Percentiles rank a stretch among this genome's conserved stretches.
phyloP scores from a whole-genome alignment of 257 asterid species.

The Nicotiana sylvestris region DNA sequence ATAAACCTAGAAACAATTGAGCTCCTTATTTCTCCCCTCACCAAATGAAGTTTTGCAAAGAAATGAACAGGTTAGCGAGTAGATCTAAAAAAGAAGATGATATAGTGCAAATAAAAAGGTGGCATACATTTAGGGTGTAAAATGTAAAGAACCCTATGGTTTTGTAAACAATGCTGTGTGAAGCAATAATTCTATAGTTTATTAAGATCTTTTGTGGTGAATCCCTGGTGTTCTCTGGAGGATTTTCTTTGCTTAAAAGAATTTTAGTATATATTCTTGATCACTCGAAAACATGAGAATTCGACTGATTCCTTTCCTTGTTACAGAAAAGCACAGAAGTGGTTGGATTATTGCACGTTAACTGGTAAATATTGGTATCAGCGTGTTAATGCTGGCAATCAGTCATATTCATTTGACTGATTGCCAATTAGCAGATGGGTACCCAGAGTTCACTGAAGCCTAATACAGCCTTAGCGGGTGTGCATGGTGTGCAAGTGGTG shows the following conservation, averaged over 20 bases:
- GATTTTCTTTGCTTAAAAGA: not conserved
- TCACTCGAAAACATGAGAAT: not conserved
- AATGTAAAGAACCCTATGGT: not conserved
- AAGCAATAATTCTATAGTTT: not conserved
- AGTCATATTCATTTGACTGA: slow-evolving; percentile 61
- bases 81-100: not conserved
- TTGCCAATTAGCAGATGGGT: slow-evolving; percentile 68
- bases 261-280: not conserved
- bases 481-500: slow-evolving; percentile 64
- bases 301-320: not conserved
- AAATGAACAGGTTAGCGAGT: not conserved
- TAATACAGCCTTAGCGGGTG: slow-evolving; percentile 50
- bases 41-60: not conserved
- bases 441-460: slow-evolving; percentile 43
- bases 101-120: not conserved
- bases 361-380: slow-evolving; percentile 18
- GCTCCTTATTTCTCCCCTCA: not conserved
- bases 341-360: slow-evolving; percentile 20
- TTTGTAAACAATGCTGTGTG: not conserved
- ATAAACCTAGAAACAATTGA: not conserved
- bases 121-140: not conserved
- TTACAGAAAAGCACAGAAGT: slow-evolving; percentile 22
- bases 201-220: not conserved
- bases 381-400: slow-evolving; percentile 54
- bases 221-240: not conserved